phyloP scores from a whole-genome alignment of 2,329 filamentous ascomycete species.

The Xylariaceae sp. region DNA sequence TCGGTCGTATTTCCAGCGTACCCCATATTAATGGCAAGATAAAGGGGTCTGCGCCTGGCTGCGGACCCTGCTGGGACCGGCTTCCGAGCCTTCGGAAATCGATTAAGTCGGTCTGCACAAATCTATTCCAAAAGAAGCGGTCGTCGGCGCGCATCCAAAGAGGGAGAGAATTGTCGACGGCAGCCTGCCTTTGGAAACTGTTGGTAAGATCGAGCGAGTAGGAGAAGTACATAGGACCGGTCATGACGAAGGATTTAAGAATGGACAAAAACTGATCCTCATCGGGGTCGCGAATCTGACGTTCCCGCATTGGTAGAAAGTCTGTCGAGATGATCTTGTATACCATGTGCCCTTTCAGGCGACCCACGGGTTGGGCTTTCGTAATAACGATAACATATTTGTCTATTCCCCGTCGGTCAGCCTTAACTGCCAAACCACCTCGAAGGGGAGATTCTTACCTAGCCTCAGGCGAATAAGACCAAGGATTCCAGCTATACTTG shows the following conservation, averaged over 20 bases:
- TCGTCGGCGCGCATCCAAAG: conserved; percentile 92
- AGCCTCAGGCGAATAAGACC: conserved; percentile 91
- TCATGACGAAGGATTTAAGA: conserved; percentile 75
- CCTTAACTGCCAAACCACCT: not conserved
- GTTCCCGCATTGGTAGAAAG: conserved; percentile 88
- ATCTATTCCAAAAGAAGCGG: conserved; percentile 98
- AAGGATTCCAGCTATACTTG: conserved; percentile 90
- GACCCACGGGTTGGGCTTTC: conserved; percentile 85
- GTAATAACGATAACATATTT: conserved; percentile 97
- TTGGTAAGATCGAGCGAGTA: conserved; percentile 97
- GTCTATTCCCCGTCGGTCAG: conserved; percentile 45
- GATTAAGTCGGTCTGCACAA: conserved; percentile 86
- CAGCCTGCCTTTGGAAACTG: conserved; percentile 88
- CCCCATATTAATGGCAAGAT: conserved; percentile 95
- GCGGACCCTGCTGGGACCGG: conserved; percentile 62
- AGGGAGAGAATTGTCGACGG: conserved; percentile 65
- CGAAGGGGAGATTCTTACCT: conserved; percentile 52
- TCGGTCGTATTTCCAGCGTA: conserved; percentile 87
- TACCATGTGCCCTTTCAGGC: conserved; percentile 91
- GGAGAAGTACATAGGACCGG: conserved; percentile 93
- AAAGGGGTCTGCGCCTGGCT: conserved; percentile 79
- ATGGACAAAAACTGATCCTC: conserved; percentile 87
- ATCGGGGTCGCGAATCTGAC: conserved; percentile 84
- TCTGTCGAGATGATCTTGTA: conserved; percentile 91
- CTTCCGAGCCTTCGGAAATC: conserved; percentile 69